Conservation (phyloP, 2,329 filamentous ascomycete genomes). For the Pezicula radicicola region DNA sequence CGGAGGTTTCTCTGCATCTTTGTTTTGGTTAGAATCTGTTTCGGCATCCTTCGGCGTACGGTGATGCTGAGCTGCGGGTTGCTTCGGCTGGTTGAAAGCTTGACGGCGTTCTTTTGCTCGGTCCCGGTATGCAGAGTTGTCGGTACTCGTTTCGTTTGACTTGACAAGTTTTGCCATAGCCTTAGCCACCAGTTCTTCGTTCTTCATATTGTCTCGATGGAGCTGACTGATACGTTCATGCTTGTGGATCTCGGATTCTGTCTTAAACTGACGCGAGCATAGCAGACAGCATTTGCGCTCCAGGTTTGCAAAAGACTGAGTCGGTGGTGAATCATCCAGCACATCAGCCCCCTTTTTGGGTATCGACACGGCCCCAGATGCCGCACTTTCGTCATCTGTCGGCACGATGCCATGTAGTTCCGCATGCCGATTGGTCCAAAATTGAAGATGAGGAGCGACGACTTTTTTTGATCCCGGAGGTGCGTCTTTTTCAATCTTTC, state of each 20-base stretch:
- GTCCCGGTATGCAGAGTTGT: constrained; percentile 40
- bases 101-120: constrained; percentile 65
- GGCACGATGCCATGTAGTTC: constrained; percentile 55
- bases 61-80: constrained; percentile 39
- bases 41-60: constrained; percentile 24
- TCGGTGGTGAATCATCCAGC: constrained; percentile 31
- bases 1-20: constrained; percentile 34
- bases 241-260: constrained; percentile 49
- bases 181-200: constrained; percentile 41
- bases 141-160: constrained; percentile 13
- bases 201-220: constrained; percentile 52
- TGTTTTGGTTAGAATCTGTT: constrained; percentile 14
- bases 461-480: constrained; percentile 31
- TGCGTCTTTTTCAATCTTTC: constrained; percentile 49
- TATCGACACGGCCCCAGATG: constrained; percentile 11
- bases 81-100: constrained; percentile 58
- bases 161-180: constrained; percentile 35
- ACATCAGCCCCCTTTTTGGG: constrained; percentile 13
- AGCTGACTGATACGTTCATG: constrained; percentile 58
- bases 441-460: constrained; percentile 64
- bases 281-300: constrained; percentile 57
- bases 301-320: constrained; percentile 58
- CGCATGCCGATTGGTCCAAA: constrained; percentile 69
- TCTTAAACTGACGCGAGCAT: constrained; percentile 57
- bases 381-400: constrained; percentile 34